These are phyloP conservation scores for Filobasidium uniguttulatum DNA, from an alignment of 1,284 basidiomycete species.

Conservation along the genomic window DNA sequence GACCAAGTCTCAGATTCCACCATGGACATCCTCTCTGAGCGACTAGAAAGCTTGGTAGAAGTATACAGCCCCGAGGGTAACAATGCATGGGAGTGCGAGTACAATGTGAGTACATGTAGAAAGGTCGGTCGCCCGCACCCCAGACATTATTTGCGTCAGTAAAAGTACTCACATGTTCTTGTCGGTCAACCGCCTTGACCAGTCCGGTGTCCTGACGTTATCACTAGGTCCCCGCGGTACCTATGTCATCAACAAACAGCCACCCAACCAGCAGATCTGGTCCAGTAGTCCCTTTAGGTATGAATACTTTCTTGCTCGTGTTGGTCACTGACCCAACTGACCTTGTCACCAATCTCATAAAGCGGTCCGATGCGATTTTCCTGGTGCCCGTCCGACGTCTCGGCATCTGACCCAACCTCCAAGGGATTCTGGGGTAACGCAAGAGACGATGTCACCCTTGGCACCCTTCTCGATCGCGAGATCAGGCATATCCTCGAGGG, in stretches of 20 bases:
- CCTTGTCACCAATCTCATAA: neutral
- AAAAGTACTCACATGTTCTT: neutral
- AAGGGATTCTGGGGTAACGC: slow-evolving; percentile 56
- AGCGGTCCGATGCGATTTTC: slow-evolving; percentile 86
- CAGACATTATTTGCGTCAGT: neutral
- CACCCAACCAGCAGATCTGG: slow-evolving; percentile 98
- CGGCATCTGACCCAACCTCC: slow-evolving; percentile 24
- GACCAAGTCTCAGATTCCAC: slow-evolving; percentile 62
- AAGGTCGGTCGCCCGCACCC: no score
- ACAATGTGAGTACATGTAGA: slow-evolving; percentile 54
- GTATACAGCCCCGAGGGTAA: slow-evolving; percentile 33
- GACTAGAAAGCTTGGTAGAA: slow-evolving; percentile 65
- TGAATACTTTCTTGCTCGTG: neutral
- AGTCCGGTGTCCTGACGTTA: slow-evolving; percentile 85
- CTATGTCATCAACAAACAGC: slow-evolving; percentile 99
- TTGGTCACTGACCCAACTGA: neutral
- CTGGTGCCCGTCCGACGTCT: slow-evolving; percentile 37
- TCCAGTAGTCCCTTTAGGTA: slow-evolving; percentile 77
- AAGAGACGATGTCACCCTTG: slow-evolving; percentile 52
- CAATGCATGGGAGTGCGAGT: slow-evolving; percentile 74
- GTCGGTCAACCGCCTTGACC: slow-evolving; percentile 8
- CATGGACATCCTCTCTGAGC: slow-evolving; percentile 69
- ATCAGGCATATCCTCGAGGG: slow-evolving; percentile 27
- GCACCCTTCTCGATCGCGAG: slow-evolving; percentile 48
- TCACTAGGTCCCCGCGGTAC: slow-evolving; percentile 69